Conservation (phyloP, 768 basidiomycete species). For the Auricularia sp. region DNA sequence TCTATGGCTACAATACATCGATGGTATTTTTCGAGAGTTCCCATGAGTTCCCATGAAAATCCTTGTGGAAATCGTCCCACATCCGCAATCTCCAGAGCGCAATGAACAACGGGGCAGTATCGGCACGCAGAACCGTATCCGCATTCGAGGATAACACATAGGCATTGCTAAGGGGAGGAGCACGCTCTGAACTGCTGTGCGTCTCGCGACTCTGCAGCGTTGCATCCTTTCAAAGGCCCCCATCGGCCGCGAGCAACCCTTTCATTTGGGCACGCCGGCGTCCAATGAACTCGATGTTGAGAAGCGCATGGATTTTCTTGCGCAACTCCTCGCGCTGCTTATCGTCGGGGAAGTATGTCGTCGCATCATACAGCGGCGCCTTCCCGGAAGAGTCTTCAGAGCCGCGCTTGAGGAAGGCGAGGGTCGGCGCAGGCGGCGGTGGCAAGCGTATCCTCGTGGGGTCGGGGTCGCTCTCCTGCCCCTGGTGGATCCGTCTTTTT, state of each 20-base stretch:
- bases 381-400: not conserved
- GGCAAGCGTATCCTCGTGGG: not conserved
- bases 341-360: not conserved
- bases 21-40: too few species aligned
- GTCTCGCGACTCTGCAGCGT: too few species aligned
- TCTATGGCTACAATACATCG: too few species aligned
- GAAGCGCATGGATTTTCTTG: not conserved
- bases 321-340: not conserved
- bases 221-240: too few species aligned
- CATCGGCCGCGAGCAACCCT: not conserved
- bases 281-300: not conserved
- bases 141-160: slow-evolving; percentile 52
- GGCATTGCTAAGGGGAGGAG: slow-evolving; percentile 42
- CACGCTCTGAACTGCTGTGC: too few species aligned
- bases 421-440: not conserved
- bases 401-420: not conserved
- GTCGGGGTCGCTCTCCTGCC: not conserved
- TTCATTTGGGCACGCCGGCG: not conserved
- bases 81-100: slow-evolving; percentile 74
- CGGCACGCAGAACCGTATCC: slow-evolving; percentile 40
- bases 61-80: slow-evolving; percentile 29
- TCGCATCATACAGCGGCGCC: not conserved
- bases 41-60: not conserved
- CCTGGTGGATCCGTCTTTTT: not conserved
- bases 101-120: slow-evolving; percentile 53